Evolutionary conservation across 176 grass and related monocot genomes (phyloP).

Genomic region (Musa beccarii): DNA sequence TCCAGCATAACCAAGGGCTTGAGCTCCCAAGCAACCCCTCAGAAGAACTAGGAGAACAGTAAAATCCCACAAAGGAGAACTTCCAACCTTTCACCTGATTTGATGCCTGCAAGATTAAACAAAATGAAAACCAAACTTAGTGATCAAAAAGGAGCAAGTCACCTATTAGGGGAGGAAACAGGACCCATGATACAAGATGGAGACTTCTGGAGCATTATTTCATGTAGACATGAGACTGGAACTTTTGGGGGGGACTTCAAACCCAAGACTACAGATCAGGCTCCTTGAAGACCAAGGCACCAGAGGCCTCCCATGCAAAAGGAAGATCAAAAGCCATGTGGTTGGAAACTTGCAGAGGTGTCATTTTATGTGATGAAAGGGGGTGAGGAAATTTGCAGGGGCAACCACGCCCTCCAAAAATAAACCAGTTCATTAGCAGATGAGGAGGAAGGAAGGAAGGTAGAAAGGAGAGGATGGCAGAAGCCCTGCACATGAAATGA

Average conservation of each 20-base stretch:
- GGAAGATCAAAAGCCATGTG: neutral
- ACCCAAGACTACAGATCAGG: neutral
- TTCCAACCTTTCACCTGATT: neutral
- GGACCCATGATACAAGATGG: neutral
- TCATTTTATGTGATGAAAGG: conserved; percentile 11
- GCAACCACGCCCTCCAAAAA: neutral
- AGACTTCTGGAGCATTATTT: conserved; percentile 1
- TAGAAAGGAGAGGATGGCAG: neutral
- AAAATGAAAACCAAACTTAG: too few species aligned
- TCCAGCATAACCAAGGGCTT: conserved; percentile 17
- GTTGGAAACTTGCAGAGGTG: neutral
- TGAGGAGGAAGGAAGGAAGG: neutral
- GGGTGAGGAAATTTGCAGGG: neutral
- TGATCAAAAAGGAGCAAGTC: too few species aligned
- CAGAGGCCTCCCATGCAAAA: neutral
- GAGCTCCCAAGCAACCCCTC: neutral
- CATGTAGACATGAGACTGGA: neutral
- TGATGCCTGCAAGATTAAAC: neutral
- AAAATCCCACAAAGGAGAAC: too few species aligned
- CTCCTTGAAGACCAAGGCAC: neutral
- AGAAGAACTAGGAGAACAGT: neutral
- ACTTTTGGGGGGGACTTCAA: neutral
- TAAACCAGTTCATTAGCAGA: neutral
- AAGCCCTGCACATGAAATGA: conserved; percentile 9
- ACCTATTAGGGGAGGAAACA: neutral